Base-by-base conservation (phyloP, 805 yeast genomes). In the Saturnispora saitoi region DNA sequence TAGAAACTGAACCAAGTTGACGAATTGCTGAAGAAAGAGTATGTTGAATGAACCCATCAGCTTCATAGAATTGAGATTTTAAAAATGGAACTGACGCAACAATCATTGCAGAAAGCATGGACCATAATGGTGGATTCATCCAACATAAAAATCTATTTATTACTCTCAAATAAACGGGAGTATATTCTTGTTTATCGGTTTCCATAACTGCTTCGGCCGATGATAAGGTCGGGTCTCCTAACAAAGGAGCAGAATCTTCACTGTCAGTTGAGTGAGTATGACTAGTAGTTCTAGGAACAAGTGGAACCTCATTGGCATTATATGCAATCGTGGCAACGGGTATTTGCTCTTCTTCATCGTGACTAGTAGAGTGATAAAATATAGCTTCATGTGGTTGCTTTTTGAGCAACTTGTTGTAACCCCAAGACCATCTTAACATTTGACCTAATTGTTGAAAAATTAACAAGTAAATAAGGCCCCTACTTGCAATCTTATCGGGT, bases 391-490 rank as follows among this genome's bases (percentile, higher is more conserved):
- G 57, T 0, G 75, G 66, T 50, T 78, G 71, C 56, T 73, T 78
- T 55, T 78, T 73, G 60, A 85, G 66, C 51, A 85, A 69, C 31
- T 76, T 81, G 60, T 85, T 85, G 63, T 80, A 85, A 47, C 95
- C 95, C 91, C 93, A 85, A 29, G 87, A 80, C 93, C 95, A 85
- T 62, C 93, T 75, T 50, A 85, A 67, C 56, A 85, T 79, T 63
- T 85, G 95, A 15, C 91, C 93, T 61, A 85, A 74, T 62, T 85
- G 95, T 65, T 85, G 95, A 63, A 84, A 84, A 46, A 85, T 81
- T 54, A 85, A 69, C 45, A 85, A 66, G 61, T 85, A 85, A 49
- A 85, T 67, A 36, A 85, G 79, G 51, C 93, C 95, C 59, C 95
- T 75, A 14, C 86, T 78, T 1, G 91, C 90, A 37, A 85, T 78